phyloP scores from a whole-genome alignment of 2,329 filamentous ascomycete genomes.

The Sporothrix phasma region DNA sequence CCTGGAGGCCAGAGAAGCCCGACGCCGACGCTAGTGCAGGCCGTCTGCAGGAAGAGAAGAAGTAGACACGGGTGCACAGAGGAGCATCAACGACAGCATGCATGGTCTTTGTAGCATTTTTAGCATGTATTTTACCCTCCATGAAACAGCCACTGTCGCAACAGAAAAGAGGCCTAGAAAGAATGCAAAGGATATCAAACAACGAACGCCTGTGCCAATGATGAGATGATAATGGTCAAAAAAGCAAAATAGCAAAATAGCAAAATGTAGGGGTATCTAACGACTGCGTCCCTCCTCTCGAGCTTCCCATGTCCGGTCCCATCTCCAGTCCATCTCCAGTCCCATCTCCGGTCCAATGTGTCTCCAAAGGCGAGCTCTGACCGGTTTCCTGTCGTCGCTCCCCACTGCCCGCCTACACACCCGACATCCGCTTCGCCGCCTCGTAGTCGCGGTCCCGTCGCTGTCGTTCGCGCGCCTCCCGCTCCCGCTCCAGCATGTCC shows the following conservation, averaged over 20 bases:
- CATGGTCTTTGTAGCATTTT: neutral
- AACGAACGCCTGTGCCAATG: neutral
- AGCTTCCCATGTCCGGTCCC: neutral
- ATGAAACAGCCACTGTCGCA: neutral
- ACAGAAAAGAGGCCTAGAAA: too few relatives aligned
- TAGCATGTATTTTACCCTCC: neutral
- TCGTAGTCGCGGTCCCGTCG: neutral
- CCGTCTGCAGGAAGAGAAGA: too few relatives aligned
- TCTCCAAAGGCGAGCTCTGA: too few relatives aligned
- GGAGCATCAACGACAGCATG: neutral
- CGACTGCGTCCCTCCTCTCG: neutral
- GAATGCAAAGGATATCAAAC: too few relatives aligned
- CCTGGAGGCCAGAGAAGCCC: neutral
- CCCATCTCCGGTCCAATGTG: too few relatives aligned
- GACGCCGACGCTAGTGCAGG: neutral
- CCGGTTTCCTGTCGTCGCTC: neutral
- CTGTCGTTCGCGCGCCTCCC: neutral
- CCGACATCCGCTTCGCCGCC: neutral
- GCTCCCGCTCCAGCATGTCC: slow-evolving; percentile 3
- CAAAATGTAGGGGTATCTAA: neutral
- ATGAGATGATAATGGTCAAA: too few relatives aligned
- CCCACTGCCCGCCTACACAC: neutral
- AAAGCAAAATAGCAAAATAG: neutral
- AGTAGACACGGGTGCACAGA: neutral
- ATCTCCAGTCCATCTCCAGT: neutral